Evolutionary conservation across 495 filamentous ascomycete species (phyloP).

Genomic region (Gamarada debralockiae): DNA sequence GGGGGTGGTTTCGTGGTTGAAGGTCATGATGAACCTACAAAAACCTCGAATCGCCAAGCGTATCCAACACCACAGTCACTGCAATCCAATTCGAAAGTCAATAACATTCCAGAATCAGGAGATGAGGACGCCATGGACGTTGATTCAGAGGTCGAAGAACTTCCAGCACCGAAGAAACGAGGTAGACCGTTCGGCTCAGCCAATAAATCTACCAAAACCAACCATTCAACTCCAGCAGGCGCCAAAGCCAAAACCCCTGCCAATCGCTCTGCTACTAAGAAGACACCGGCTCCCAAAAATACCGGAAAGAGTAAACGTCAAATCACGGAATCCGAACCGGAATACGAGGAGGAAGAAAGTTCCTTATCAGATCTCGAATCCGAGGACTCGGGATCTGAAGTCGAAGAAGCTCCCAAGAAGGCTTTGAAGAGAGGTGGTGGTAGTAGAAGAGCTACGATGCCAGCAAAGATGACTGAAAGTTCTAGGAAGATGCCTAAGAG

Average conservation of each 20-base stretch:
- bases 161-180: constrained; percentile 13
- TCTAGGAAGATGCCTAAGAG: constrained; percentile 17
- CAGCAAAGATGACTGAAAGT: not conserved
- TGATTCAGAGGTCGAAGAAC: constrained; percentile 1
- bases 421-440: not conserved
- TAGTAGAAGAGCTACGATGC: constrained; percentile 3
- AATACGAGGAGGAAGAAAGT: not conserved
- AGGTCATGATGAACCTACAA: constrained; percentile 5
- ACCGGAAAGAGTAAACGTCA: not conserved
- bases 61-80: constrained; percentile 22
- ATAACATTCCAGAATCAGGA: not conserved
- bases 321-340: constrained; percentile 3
- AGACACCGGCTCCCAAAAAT: not conserved
- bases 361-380: not conserved
- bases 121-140: constrained; percentile 12
- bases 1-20: constrained; percentile 25
- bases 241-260: not conserved
- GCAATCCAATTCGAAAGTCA: not conserved
- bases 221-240: too few species aligned
- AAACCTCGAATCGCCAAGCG: constrained; percentile 1
- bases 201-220: too few species aligned
- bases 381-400: not conserved
- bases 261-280: not conserved
- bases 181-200: constrained; percentile 10
- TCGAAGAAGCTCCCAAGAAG: not conserved